Evolutionary conservation across 495 filamentous ascomycete species (phyloP).

Genomic region (Aspergillus olivimuriae): DNA sequence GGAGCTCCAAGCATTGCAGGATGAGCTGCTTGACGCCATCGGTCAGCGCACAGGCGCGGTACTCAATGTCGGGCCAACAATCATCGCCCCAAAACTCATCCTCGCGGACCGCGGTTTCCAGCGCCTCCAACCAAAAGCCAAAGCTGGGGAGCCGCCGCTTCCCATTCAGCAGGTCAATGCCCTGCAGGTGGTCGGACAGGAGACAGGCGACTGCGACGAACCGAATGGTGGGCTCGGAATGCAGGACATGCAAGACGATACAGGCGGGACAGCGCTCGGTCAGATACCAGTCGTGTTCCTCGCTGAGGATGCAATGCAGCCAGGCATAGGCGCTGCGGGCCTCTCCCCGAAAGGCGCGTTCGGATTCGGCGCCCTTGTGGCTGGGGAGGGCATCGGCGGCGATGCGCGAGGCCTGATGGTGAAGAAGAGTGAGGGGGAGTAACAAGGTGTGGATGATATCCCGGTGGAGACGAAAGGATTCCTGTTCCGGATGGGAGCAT

Average conservation of each 20-base stretch:
- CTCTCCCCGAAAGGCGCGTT: constrained; percentile 52
- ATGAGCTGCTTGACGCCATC: constrained; percentile 50
- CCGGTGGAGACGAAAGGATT: constrained; percentile 50
- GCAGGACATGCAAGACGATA: constrained; percentile 45
- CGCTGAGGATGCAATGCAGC: constrained; percentile 52
- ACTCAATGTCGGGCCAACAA: constrained; percentile 49
- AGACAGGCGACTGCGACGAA: constrained; percentile 50
- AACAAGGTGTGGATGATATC: constrained; percentile 56
- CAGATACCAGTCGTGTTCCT: constrained; percentile 54
- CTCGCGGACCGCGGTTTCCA: constrained; percentile 45
- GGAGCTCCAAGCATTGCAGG: constrained; percentile 46
- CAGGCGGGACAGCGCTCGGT: constrained; percentile 53
- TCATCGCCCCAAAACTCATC: constrained; percentile 53
- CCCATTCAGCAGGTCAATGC: constrained; percentile 14
- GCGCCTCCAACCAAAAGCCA: constrained; percentile 48
- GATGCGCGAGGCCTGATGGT: constrained; percentile 44
- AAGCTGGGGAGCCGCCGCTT: constrained; percentile 34
- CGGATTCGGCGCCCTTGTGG: constrained; percentile 44
- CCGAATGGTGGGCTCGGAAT: constrained; percentile 54
- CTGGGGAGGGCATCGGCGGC: constrained; percentile 41
- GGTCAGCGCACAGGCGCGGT: constrained; percentile 44
- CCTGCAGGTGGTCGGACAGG: constrained; percentile 37
- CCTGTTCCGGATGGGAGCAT: constrained; percentile 34
- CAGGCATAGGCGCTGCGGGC: constrained; percentile 55
- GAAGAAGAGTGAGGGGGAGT: constrained; percentile 51